Evolutionary conservation across 1,284 basidiomycete species (phyloP).

Genomic region (Fereydounia khargensis): DNA sequence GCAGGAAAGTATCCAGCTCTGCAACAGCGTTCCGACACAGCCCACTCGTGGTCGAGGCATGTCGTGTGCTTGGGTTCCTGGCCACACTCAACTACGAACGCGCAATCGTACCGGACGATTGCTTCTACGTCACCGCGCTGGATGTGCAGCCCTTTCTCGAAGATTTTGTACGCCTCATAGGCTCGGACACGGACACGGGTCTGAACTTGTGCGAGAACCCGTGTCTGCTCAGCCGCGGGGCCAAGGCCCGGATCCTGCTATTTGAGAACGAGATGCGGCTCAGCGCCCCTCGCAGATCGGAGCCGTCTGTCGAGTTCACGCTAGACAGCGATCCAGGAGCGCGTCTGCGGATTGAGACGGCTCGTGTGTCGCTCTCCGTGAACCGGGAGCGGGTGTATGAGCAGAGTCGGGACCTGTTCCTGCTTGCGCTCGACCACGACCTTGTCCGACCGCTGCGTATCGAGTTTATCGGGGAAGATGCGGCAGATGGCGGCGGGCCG

Average conservation of each 20-base stretch:
- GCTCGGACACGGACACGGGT: conserved; percentile 1
- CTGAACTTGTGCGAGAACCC: conserved; percentile 22
- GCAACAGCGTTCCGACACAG: too few species aligned
- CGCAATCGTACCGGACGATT: neutral
- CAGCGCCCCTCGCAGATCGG: neutral
- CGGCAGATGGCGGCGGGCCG: conserved; percentile 42
- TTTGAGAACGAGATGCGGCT: conserved; percentile 33
- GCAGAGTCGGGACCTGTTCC: conserved; percentile 12
- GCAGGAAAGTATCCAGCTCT: too few species aligned
- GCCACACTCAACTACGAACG: conserved; percentile 5
- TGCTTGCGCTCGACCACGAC: conserved; percentile 11
- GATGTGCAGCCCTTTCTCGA: conserved; percentile 28
- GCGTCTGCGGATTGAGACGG: too few species aligned
- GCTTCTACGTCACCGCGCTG: conserved; percentile 25
- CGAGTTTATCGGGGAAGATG: conserved; percentile 31
- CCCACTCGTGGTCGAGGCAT: conserved; percentile 7
- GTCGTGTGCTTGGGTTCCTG: conserved; percentile 13
- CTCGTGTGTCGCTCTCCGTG: too few species aligned
- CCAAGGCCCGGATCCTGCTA: conserved; percentile 34
- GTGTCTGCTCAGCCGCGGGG: conserved; percentile 29
- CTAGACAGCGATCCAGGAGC: neutral
- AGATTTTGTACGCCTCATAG: conserved; percentile 18
- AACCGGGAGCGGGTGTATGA: conserved; percentile 7
- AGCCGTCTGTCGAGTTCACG: neutral
- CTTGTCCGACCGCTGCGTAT: conserved; percentile 22